phyloP scores from a whole-genome alignment of 768 basidiomycete species.

The Auricularia heimuer region DNA sequence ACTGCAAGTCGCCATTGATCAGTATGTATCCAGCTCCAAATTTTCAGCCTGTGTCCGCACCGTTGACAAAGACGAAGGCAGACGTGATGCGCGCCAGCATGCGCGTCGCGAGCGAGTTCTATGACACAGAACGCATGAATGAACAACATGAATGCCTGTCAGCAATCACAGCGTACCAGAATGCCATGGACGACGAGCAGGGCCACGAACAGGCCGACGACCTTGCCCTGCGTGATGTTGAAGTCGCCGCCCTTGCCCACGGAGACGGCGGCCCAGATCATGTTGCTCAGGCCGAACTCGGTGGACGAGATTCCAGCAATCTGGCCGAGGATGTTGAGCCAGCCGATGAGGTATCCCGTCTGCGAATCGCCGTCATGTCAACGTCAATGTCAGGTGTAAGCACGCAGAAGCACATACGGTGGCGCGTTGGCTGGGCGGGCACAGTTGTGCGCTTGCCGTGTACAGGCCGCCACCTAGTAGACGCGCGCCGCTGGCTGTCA shows the following conservation, averaged over 20 bases:
- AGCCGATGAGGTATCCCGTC: constrained; percentile 43
- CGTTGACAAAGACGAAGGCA: constrained; percentile 78
- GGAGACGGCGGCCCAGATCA: constrained; percentile 71
- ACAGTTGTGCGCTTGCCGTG: constrained; percentile 12
- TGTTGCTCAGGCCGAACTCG: constrained; percentile 50
- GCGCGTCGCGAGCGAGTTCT: constrained; percentile 67
- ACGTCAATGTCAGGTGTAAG: background rate
- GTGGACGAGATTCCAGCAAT: constrained; percentile 65
- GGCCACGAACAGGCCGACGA: constrained; percentile 67
- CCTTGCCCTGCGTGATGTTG: constrained; percentile 56
- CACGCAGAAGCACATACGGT: background rate
- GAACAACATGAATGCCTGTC: background rate
- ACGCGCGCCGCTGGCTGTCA: background rate
- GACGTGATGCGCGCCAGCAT: constrained; percentile 65
- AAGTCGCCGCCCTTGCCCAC: constrained; percentile 51
- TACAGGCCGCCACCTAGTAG: constrained; percentile 14
- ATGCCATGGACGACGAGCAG: constrained; percentile 72
- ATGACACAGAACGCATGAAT: background rate
- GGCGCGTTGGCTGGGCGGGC: constrained; percentile 10
- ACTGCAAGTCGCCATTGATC: background rate
- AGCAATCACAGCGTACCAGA: constrained; percentile 31
- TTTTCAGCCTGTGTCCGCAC: constrained; percentile 42
- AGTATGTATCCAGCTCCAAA: constrained; percentile 24
- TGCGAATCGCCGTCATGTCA: constrained; percentile 6
- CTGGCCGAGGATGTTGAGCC: constrained; percentile 79